Percentiles rank a stretch among this genome's conserved stretches.
These are phyloP conservation scores for Quillaja saponaria DNA, from an alignment of 306 rosid species.

Conservation along the genomic window DNA sequence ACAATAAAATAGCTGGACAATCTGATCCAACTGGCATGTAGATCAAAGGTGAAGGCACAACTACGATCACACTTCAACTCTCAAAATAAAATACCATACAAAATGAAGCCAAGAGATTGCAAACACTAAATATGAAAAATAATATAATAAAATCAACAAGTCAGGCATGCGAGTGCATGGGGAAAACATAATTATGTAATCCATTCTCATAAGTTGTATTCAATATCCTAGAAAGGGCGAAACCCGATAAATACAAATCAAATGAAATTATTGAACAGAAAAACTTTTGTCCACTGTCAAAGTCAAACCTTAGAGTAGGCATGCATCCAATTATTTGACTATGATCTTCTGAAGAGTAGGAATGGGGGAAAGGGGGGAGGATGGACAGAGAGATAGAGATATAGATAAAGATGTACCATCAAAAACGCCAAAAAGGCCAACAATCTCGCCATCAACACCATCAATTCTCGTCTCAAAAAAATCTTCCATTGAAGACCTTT, in stretches of 20 bases:
- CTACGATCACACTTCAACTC: background rate
- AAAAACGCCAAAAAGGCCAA: conserved; percentile 95
- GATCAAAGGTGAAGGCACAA: conserved; percentile 5
- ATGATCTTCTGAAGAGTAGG: too few species aligned
- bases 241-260: conserved; percentile 13
- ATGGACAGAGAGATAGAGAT: conserved; percentile 12
- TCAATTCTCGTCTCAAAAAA: conserved; percentile 92
- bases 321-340: too few species aligned
- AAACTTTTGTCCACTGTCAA: background rate
- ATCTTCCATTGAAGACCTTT: conserved; percentile 95
- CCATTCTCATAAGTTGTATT: background rate
- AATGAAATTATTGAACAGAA: background rate
- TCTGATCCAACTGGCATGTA: conserved; percentile 11
- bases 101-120: background rate
- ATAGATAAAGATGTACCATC: conserved; percentile 59
- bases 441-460: conserved; percentile 85
- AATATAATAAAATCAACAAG: background rate
- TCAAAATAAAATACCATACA: background rate
- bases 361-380: too few species aligned
- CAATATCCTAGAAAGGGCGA: background rate
- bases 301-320: too few species aligned
- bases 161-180: background rate
- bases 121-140: background rate
- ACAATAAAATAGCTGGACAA: conserved; percentile 1
- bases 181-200: too few species aligned